phyloP scores from a whole-genome alignment of 768 basidiomycete genomes.

The Phlebiopsis flavidoalba region DNA sequence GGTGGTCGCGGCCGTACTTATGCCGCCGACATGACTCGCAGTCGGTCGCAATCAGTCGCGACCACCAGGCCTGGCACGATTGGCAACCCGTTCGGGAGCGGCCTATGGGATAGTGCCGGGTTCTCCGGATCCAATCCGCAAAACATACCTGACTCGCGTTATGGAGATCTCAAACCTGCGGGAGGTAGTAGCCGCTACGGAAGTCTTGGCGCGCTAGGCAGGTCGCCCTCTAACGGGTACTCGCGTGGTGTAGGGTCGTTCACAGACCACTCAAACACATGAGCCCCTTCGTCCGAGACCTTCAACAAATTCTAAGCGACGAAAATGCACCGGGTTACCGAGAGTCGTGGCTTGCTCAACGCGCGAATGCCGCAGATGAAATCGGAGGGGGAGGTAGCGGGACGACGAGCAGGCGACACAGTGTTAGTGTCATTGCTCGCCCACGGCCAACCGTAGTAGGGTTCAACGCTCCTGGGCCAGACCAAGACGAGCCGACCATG shows the following conservation, averaged over 20 bases:
- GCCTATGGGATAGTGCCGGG: constrained; percentile 56
- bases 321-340: constrained; percentile 61
- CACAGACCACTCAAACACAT: constrained; percentile 70
- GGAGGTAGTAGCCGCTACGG: constrained; percentile 55
- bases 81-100: constrained; percentile 41
- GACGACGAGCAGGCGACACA: constrained; percentile 77
- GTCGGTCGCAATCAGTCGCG: constrained; percentile 74
- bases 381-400: constrained; percentile 62
- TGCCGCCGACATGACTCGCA: constrained; percentile 59
- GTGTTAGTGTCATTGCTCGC: constrained; percentile 79
- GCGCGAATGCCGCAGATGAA: constrained; percentile 54
- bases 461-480: constrained; percentile 55
- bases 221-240: constrained; percentile 50
- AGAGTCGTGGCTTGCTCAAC: constrained; percentile 70
- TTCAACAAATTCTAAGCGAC: constrained; percentile 71
- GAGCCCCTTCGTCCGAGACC: constrained; percentile 82
- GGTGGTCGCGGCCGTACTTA: constrained; percentile 52
- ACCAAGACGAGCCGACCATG: constrained; percentile 35
- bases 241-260: constrained; percentile 33
- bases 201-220: constrained; percentile 49
- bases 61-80: constrained; percentile 48
- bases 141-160: constrained; percentile 46
- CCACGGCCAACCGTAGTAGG: constrained; percentile 61
- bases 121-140: constrained; percentile 39
- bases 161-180: constrained; percentile 61